Evolutionary conservation across 192 early-diverging fungal species (phyloP), one percentile per base, ranked within the genome.

Genomic region (Podila horticola): DNA sequence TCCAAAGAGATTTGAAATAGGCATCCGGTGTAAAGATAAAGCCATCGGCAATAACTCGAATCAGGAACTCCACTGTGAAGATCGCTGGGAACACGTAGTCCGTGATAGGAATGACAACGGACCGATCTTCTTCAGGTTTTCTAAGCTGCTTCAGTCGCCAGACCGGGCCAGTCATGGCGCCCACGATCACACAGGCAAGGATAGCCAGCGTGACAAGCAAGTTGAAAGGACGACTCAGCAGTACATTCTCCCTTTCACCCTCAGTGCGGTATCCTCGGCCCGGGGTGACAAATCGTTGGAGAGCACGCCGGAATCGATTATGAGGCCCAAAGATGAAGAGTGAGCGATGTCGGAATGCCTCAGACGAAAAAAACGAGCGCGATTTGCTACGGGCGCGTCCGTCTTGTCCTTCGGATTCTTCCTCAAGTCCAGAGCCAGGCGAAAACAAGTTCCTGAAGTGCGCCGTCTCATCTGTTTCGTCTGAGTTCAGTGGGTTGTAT

Each of bases 11-110:
- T 26, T 83, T 64, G 57, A 91, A 41, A 62, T 88, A 88, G 12
- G 90, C 90, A 62, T 91, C 88, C 0, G 90, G 90, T 9, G 90
- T 88, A n/a, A 90, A 73, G 6, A 88, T 55, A 19, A 91, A 86
- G 30, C 90, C 90, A 74, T 91, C 88, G 0, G 90, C 90, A 60
- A 91, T 84, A 36, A 90, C 73, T 50, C 87, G 85, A 20, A 91
- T 75, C 2, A 88, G 26, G 50, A 88, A 86, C 59, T 91, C 90
- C 10, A 88, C 10, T 0, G 88, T 85, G 52, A 88, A 89, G 24
- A 91, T 68, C 6, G 82, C 59, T 0, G 86, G 86, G 38, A 91
- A 90, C n/a, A 79, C 73, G 60, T 38, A 75, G 49, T 90, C 89
- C 20, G 83, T 74, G 26, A 79, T 72, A 1, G 33, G 33, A 57